phyloP scores from a whole-genome alignment of 306 rosid species.

The Sicyos edulis region DNA sequence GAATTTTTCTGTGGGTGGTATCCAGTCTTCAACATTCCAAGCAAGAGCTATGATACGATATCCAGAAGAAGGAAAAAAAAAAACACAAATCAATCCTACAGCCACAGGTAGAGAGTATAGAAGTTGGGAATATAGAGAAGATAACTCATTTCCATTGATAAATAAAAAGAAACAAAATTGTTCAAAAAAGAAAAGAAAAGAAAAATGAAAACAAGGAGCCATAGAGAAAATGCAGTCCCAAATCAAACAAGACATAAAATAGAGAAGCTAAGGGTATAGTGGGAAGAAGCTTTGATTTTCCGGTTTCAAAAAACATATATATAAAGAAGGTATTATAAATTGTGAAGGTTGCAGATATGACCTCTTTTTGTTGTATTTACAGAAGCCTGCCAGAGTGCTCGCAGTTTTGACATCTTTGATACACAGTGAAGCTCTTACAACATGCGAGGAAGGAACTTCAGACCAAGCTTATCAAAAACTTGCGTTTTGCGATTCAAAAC shows the following conservation, averaged over 20 bases:
- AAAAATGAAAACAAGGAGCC: background rate
- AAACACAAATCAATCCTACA: background rate
- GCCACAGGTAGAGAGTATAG: background rate
- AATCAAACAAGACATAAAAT: background rate
- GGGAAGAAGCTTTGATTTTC: too few species aligned
- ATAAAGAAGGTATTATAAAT: too few species aligned
- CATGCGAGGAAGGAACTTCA: background rate
- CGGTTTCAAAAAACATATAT: too few species aligned
- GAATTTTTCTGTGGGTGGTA: conserved; percentile 78
- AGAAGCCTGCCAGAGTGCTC: conserved; percentile 62
- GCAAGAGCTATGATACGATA: conserved; percentile 43
- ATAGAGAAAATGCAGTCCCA: background rate
- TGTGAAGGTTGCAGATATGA: background rate
- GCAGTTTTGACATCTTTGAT: conserved; percentile 62
- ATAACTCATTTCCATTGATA: background rate
- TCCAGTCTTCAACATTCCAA: conserved; percentile 69
- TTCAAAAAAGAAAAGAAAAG: too few species aligned
- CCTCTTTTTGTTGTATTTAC: conserved; percentile 79
- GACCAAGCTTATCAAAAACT: too few species aligned
- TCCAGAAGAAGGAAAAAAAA: conserved; percentile 2
- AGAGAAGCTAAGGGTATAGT: background rate
- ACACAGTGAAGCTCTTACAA: conserved; percentile 19
- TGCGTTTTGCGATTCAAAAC: too few species aligned
- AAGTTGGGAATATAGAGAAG: background rate
- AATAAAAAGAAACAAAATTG: background rate